Base-by-base conservation (phyloP, 148 eudicot genomes). In the Rhododendron mucronatum region DNA sequence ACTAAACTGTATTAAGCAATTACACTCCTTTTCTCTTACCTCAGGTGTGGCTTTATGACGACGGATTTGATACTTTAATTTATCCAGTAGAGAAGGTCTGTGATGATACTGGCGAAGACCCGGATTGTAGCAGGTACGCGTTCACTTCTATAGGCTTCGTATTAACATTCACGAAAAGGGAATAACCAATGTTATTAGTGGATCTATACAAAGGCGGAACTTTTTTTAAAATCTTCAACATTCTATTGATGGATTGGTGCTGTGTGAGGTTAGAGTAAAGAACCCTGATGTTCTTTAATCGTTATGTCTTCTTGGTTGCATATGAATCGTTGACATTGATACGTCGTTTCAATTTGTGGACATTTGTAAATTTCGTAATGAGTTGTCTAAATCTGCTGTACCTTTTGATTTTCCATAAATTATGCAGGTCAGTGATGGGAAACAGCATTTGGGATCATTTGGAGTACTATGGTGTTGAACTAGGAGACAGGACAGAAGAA, bases 101-200 rank as follows among this genome's bases (percentile, higher is more conserved):
- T 82, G 99, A 97, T 92, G 90, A 75, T 77, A 93, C 96, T 83
- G 98, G 99, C 63, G 98, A 97, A 90, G 98, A 97, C 91, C 94
- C 98, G 26, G 76, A 90, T 82, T 97, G 99, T 90, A 97, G 99
- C 92, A 93, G 99, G 99, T 93, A 89, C 86, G 82, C 45, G 14
- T 16, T 33, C 47, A 41, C n/a, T 82, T 26, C 23, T 28, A 26
- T 33, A 23, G 57, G 50, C 33, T 14, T 48, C 12, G 7, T 44
- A 6, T 14, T 75, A 21, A 78, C 7, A 30, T 83, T 69, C 8
- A 20, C 11, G 57, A 65, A 45, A 51, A 0, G 9, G 48, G 10
- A 20, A 81, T 65, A 14, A 44, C 14, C 13, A 33, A 20, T 15
- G 10, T 44, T 65, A 44, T 28, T 2, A 41, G 26, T 26, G 20